phyloP scores from a whole-genome alignment of 495 filamentous ascomycete species.

The Neurospora terricola region DNA sequence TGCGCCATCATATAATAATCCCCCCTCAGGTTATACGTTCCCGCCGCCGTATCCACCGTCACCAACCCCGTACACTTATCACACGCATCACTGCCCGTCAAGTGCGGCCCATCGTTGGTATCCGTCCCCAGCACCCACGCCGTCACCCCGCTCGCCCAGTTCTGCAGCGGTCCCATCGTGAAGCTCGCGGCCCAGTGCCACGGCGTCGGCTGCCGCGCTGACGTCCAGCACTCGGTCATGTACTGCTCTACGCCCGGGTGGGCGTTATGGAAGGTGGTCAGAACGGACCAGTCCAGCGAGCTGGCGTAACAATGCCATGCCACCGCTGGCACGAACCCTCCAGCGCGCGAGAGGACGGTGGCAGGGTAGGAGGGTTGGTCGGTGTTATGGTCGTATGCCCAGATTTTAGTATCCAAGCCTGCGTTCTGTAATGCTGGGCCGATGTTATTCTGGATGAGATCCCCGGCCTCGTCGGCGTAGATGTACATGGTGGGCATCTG shows the following conservation, averaged over 20 bases:
- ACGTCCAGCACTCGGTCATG: constrained; percentile 53
- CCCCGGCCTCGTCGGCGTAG: constrained; percentile 36
- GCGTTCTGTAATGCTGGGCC: constrained; percentile 37
- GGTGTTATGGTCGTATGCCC: constrained; percentile 52
- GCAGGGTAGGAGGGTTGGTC: constrained; percentile 38
- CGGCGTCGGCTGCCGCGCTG: constrained; percentile 20
- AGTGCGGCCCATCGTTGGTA: constrained; percentile 40
- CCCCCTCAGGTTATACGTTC: constrained; percentile 34
- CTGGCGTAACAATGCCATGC: constrained; percentile 50
- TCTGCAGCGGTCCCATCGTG: constrained; percentile 46
- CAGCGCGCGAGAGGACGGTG: constrained; percentile 34
- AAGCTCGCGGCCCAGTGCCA: constrained; percentile 45
- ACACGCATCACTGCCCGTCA: constrained; percentile 36
- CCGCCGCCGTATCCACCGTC: constrained; percentile 27
- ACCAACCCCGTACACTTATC: constrained; percentile 40
- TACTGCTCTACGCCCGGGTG: constrained; percentile 40
- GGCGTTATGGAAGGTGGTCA: constrained; percentile 36
- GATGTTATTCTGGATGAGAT: constrained; percentile 38
- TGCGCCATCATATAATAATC: constrained; percentile 51
- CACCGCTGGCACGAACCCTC: constrained; percentile 34
- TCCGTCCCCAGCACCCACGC: constrained; percentile 48
- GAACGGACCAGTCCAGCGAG: constrained; percentile 38
- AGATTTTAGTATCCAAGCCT: constrained; percentile 34
- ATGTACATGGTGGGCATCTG: constrained; percentile 48
- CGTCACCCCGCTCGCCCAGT: constrained; percentile 43